These are phyloP conservation scores for Salix dunnii DNA, from an alignment of 345 rosid species.

Conservation along the genomic window DNA sequence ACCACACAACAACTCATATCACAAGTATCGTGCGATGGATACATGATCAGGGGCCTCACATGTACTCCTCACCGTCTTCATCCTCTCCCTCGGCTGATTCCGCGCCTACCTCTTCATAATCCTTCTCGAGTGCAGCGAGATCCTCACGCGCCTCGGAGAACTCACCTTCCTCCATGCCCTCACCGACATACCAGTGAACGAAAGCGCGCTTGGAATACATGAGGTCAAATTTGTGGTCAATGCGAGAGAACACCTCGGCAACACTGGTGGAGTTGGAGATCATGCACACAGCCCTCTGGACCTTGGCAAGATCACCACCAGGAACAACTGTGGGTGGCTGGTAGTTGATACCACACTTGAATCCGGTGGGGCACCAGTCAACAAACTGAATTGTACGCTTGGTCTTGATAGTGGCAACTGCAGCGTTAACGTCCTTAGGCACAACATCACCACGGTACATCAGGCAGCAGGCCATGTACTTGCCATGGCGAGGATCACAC, in stretches of 20 bases:
- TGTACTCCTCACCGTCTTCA: conserved; percentile 14
- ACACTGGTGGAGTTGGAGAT: conserved; percentile 32
- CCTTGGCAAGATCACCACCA: conserved; percentile 29
- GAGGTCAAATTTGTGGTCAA: conserved; percentile 27
- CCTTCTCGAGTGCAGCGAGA: conserved; percentile 34
- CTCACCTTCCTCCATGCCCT: conserved; percentile 33
- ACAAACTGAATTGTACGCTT: conserved; percentile 32
- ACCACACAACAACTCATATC: too few relatives aligned
- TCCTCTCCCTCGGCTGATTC: conserved; percentile 26
- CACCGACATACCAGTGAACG: conserved; percentile 32
- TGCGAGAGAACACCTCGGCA: conserved; percentile 29
- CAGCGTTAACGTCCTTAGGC: conserved; percentile 30
- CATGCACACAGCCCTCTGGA: conserved; percentile 31
- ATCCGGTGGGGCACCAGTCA: conserved; percentile 33
- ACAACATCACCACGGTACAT: conserved; percentile 32
- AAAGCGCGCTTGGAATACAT: conserved; percentile 31
- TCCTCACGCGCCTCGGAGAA: conserved; percentile 33
- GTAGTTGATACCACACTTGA: conserved; percentile 34
- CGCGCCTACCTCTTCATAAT: conserved; percentile 26
- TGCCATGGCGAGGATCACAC: conserved; percentile 31
- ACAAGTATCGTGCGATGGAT: too few relatives aligned
- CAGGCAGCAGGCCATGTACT: conserved; percentile 30
- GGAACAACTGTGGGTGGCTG: conserved; percentile 33
- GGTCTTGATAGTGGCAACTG: conserved; percentile 29
- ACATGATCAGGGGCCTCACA: too few relatives aligned